Base-by-base conservation (phyloP, 2,329 filamentous ascomycete genomes). In the Dactylellina parvicollis region DNA sequence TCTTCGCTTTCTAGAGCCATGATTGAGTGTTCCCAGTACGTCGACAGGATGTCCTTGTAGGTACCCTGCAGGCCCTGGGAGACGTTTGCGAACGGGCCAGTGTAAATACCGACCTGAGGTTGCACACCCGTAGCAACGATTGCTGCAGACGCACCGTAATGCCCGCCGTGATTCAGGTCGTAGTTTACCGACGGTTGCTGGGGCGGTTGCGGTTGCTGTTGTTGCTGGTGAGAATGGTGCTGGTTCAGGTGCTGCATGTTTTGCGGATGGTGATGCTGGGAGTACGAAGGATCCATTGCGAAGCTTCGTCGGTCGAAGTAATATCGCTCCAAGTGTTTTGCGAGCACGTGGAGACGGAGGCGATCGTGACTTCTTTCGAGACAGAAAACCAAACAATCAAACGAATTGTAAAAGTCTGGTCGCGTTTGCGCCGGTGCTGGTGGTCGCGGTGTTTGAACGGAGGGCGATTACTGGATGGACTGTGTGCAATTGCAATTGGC, bases 21-120 rank as follows among this genome's bases (percentile, higher is more conserved):
- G 83, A 99, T 96, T 75, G 93, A 95, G 79, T 99, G 94, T 82
- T 99, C 95, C 95, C 95, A 99, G 83, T 99, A 99, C 4, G 94
- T 97, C 44, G 96, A 97, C 78, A 99, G 85, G 79, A 98, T 97
- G 81, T 99, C 95, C 80, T 96, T 94, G 81, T 97, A 96, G 75
- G 90, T 90, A 75, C 92, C 93, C 69, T 89, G 91, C 50, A 99
- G 86, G 54, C 95, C 95, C 86, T 99, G 95, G 79, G 96, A 96
- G 76, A 98, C 94, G 83, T 99, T 99, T 78, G 92, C 90, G 66
- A 78, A 78, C 52, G 77, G 70, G 40, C 77, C 77, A 46, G 71
- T 76, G 73, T 77, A 77, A 69, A 77, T 76, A 52, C 76, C 76
- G 54, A 76, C 74, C 40, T 75, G 62, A 20, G 77, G 76, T 64